Base-by-base conservation (phyloP, 495 filamentous ascomycete species). In the Aspergillus cavernicola region DNA sequence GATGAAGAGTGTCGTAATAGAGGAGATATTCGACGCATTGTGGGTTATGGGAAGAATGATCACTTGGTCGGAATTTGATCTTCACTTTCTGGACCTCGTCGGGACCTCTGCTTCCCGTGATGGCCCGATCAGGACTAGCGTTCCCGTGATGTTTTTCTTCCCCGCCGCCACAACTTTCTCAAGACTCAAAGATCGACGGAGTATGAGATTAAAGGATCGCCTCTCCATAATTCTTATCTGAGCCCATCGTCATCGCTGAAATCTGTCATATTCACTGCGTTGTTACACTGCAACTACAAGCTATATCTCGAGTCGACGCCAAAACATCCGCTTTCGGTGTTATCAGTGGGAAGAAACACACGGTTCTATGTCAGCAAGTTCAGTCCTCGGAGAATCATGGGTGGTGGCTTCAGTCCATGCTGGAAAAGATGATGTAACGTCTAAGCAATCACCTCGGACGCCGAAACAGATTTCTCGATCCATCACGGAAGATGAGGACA, bases 381-480 rank as follows among this genome's bases (percentile, higher is more conserved):
- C 65, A 22, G 62, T 62, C 20, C 56, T 74, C 43, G 69, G 67
- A 8, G 70, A 73, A 36, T 73, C 70, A 32, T 75, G 71, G 71
- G 67, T 75, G 31, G 61, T 72, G 9, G 59, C 68, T 18, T 63
- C 68, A 16, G 57, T 60, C 12, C 19, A 43, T 4, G 53, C 57
- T 15, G 28, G 53, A 20, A 58, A 63, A 13, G 57, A 61, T 8
- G 38, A 43, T 26, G 42, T 55, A 16, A 40, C 15, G 39, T 32
- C 18, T 12, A 26, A 33, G 13, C 8, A 38, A 38, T 38, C 50
- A 4, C 26, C 31, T 24, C 15, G 35, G n/a, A 16, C 39, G 5
- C 32, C 55, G 18, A 33, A 29, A 23, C 37, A 26, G 26, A 53
- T 28, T 35, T 46, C n/a, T 39, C 45, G 20, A 49, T 35, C 28